Percentiles rank a stretch among this genome's conserved stretches.
These are phyloP conservation scores for Vararia minispora DNA, from an alignment of 768 basidiomycete species.

Conservation along the genomic window DNA sequence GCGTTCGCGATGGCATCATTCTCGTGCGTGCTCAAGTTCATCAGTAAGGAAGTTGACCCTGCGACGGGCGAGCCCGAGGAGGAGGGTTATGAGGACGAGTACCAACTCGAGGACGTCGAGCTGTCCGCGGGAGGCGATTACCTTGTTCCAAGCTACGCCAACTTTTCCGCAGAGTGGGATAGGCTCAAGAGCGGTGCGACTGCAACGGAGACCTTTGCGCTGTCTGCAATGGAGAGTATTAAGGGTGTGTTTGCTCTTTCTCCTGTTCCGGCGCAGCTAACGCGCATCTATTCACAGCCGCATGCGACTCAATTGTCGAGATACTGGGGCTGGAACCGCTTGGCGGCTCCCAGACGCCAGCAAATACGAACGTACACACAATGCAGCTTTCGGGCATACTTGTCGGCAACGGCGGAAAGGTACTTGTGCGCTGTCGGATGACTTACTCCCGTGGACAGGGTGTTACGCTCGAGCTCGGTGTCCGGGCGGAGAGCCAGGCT, in stretches of 20 bases:
- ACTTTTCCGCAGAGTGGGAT: slow-evolving; percentile 94
- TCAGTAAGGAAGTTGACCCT: slow-evolving; percentile 97
- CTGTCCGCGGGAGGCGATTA: slow-evolving; percentile 83
- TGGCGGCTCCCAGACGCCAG: slow-evolving; percentile 79
- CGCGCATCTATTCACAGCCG: slow-evolving; percentile 41
- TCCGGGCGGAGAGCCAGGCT: slow-evolving; percentile 84
- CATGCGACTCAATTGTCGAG: slow-evolving; percentile 92
- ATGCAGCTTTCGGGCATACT: slow-evolving; percentile 89
- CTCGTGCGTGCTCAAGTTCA: slow-evolving; percentile 84
- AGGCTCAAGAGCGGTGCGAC: slow-evolving; percentile 66
- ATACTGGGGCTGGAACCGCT: slow-evolving; percentile 96
- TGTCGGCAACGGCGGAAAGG: slow-evolving; percentile 90
- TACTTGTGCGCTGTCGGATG: slow-evolving; percentile 91
- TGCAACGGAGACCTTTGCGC: slow-evolving; percentile 86
- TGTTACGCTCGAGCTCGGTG: slow-evolving; percentile 84
- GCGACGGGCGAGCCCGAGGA: slow-evolving; percentile 91
- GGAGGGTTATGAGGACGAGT: slow-evolving; percentile 99
- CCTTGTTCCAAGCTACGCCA: slow-evolving; percentile 88
- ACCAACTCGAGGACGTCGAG: slow-evolving; percentile 94
- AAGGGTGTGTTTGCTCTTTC: slow-evolving; percentile 52
- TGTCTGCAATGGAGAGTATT: slow-evolving; percentile 86
- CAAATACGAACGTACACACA: slow-evolving; percentile 83
- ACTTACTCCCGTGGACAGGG: slow-evolving; percentile 84
- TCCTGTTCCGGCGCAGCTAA: slow-evolving; percentile 10
- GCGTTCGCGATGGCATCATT: slow-evolving; percentile 79